Percentiles rank a stretch among this genome's conserved stretches.
Evolutionary conservation across 2,329 filamentous ascomycete genomes (phyloP).

Genomic region (Mycosphaerelloides madeirae): DNA sequence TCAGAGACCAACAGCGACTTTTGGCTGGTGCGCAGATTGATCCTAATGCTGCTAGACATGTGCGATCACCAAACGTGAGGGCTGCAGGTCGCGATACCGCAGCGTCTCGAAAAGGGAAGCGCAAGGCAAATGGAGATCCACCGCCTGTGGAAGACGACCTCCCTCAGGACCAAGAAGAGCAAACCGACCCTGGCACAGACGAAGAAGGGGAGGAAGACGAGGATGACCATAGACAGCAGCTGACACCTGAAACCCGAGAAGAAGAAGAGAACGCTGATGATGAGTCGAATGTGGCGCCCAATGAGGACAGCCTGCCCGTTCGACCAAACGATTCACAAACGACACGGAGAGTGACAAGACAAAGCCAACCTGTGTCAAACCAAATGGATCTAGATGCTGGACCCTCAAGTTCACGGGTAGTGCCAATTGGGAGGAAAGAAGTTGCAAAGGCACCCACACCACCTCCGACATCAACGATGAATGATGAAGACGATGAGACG

Average conservation of each 20-base stretch:
- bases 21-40: conserved; percentile 57
- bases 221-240: conserved; percentile 8
- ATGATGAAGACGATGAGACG: conserved; percentile 30
- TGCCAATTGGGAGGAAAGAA: conserved; percentile 16
- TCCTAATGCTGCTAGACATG: conserved; percentile 46
- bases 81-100: conserved; percentile 18
- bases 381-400: conserved; percentile 11
- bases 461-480: conserved; percentile 8
- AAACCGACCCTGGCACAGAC: conserved; percentile 21
- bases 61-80: conserved; percentile 10
- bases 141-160: conserved; percentile 42
- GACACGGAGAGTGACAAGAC: background rate
- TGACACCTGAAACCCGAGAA: conserved; percentile 15
- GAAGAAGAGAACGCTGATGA: conserved; percentile 8
- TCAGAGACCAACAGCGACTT: conserved; percentile 65
- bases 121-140: conserved; percentile 32
- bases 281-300: background rate
- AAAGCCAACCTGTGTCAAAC: background rate
- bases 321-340: conserved; percentile 2
- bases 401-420: conserved; percentile 17
- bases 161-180: conserved; percentile 35
- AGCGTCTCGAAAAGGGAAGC: conserved; percentile 29
- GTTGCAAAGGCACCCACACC: conserved; percentile 11
- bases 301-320: background rate
- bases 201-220: conserved; percentile 25